These are phyloP conservation scores for Ganoderma meredithae DNA, from an alignment of 1,284 basidiomycete genomes.

Conservation along the genomic window DNA sequence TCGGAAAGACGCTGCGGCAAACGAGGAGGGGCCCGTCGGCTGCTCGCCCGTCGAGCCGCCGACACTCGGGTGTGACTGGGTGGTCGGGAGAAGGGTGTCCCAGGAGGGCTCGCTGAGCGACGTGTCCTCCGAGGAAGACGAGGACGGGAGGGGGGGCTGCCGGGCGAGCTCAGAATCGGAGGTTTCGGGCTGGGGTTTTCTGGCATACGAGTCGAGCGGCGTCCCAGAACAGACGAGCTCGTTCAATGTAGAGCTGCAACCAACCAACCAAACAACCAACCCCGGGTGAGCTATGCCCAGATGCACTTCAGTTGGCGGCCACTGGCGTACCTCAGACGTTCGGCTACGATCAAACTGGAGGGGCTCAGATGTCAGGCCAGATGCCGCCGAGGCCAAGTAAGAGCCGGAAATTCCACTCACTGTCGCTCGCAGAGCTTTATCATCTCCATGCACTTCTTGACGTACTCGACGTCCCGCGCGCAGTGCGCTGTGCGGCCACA, in stretches of 20 bases:
- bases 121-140: background rate
- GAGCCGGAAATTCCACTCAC: constrained; percentile 38
- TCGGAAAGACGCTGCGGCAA: background rate
- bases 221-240: constrained; percentile 69
- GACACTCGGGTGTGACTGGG: background rate
- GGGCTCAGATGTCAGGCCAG: constrained; percentile 6
- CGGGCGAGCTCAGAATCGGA: background rate
- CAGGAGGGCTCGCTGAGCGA: background rate
- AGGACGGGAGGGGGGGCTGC: background rate
- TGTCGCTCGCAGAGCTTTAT: constrained; percentile 58
- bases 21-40: background rate
- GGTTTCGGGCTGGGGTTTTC: background rate
- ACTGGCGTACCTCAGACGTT: constrained; percentile 46
- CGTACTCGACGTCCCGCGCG: constrained; percentile 69
- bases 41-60: background rate
- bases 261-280: too few species aligned
- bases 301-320: background rate
- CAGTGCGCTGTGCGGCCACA: constrained; percentile 59
- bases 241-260: constrained; percentile 73
- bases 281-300: background rate
- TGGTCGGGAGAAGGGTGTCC: background rate
- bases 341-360: constrained; percentile 52
- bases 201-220: constrained; percentile 46
- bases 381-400: background rate
- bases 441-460: constrained; percentile 72